Base-by-base conservation (phyloP, 148 eudicot genomes). In the Rhododendron griersonianum region DNA sequence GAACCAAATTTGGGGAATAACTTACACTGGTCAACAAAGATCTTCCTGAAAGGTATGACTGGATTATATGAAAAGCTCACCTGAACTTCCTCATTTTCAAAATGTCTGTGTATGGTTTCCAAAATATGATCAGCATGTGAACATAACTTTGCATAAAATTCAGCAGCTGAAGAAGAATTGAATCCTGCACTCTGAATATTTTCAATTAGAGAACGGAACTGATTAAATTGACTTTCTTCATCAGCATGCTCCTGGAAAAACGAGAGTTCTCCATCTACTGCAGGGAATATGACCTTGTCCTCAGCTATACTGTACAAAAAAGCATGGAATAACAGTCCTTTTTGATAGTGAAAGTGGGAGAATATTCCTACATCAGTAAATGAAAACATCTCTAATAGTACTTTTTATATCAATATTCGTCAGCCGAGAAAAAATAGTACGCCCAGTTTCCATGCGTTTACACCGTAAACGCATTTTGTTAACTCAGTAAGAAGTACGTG, bases 211-310 rank as follows among this genome's bases (percentile, higher is more conserved):
- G 94, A 90, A 84, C 98, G 91, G 61, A 95, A 93, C 89, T 93
- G 94, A 90, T 93, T 93, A 89, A 96, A 94, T 85, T 94, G 91
- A 82, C 88, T 90, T 90, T 96, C 98, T 91, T 93, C 98, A 88
- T 92, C 98, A 67, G 95, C 97, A 89, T 92, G 96, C 93, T 93
- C 98, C 89, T 93, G 91, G 23, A 92, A 94, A 82, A 95, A 95
- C 53, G 96, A 96, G 81, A 96, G 91, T 83, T 94, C 96, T 77
- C 93, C 95, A 90, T 94, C 98, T 87, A 94, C 92, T 41, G 98
- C 98, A 88, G 98, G 98, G 90, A 96, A 96, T 90, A 94, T 94
- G 87, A 96, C 94, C 91, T 91, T 92, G 87, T 96, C 98, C 93
- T 96, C 98, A 80, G 98, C 98, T 89, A 96, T 93, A 90, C 98